A percentile compares a stretch with the other conserved stretches of the same genome.
Evolutionary conservation across 176 grass and related monocot genomes (phyloP).

Genomic region (Triticum timopheevii): DNA sequence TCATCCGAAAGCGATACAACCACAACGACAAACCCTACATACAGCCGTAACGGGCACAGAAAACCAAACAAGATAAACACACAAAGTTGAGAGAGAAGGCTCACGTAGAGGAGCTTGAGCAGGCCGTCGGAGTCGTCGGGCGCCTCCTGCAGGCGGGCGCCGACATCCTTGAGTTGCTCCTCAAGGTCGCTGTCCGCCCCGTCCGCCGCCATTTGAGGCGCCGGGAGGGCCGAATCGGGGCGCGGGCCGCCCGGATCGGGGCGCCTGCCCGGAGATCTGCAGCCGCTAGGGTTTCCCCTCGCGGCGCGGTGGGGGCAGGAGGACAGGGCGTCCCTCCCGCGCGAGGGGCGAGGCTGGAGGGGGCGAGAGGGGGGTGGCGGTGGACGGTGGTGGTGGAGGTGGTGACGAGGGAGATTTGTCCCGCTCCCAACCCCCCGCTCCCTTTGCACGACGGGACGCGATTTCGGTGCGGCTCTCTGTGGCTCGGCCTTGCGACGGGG

Average conservation of each 20-base stretch:
- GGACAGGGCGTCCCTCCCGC: background rate
- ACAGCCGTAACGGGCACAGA: background rate
- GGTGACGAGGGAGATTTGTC: slow-evolving; percentile 26
- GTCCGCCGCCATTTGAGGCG: slow-evolving; percentile 25
- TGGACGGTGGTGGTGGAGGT: slow-evolving; percentile 28
- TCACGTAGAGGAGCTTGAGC: slow-evolving; percentile 62
- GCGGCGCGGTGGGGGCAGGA: background rate
- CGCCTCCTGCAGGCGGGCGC: slow-evolving; percentile 40
- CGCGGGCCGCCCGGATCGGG: slow-evolving; percentile 12
- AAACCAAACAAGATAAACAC: background rate
- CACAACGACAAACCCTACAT: background rate
- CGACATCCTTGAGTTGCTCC: slow-evolving; percentile 45
- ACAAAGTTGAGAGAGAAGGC: background rate
- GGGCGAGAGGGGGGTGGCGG: background rate
- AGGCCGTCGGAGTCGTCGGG: slow-evolving; percentile 42
- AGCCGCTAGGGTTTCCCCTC: slow-evolving; percentile 46
- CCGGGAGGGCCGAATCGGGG: slow-evolving; percentile 7
- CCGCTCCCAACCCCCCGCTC: slow-evolving; percentile 3
- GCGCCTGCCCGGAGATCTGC: slow-evolving; percentile 36
- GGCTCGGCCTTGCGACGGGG: slow-evolving; percentile 11
- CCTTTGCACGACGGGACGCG: slow-evolving; percentile 29
- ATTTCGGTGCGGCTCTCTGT: slow-evolving; percentile 9
- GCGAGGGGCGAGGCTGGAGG: background rate
- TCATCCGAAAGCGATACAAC: background rate
- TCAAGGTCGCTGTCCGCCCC: background rate